Evolutionary conservation across 2,329 filamentous ascomycete genomes (phyloP), one percentile per base, ranked within the genome.

Genomic region (Pseudopyrenochaeta lycopersici): DNA sequence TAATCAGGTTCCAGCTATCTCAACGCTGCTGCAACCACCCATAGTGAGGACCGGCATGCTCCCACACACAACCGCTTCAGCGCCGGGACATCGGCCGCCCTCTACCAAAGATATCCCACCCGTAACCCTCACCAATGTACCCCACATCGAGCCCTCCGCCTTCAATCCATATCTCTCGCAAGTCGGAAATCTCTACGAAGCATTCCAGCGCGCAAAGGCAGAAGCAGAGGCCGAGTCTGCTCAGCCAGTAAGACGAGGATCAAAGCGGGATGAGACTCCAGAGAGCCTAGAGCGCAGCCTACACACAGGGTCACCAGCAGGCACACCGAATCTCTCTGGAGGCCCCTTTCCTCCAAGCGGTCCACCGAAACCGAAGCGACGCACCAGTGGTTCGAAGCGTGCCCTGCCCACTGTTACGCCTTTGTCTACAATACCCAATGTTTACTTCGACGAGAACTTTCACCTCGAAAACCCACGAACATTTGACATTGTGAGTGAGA

Each of bases 371-470:
- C 63, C 75, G n/a, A 80, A 84, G 62, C 63, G 74, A 48, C 80
- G 82, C 49, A 81, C 78, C 23, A 85, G 80, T 64, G 82, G 78
- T 32, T 80, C 78, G 51, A 85, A 85, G 66, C 86, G 88, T 62
- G 82, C 82, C 35, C 77, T 83, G 0, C 90, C 93, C 55, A 90
- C 90, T 0, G 87, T 90, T 1, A 92, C 95, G 1, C 95, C 93
- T 0, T 75, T 99, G 23, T 95, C 92, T 4, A 98, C 93, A 0
- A 97, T 99, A 38, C 95, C 95, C 0, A 85, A 81, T 43, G 91
- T 99, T 10, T 99, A 98, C 72, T 97, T 97, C 65, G 95, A 98
- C 48, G 90, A 96, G 30, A 88, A 92, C 65, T 99, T 99, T 64
- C 94, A 92, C 67, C 84, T 99, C 7, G 95, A 99, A 71, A 98